Evolutionary conservation across 1,284 basidiomycete species (phyloP), one percentile per base, ranked within the genome.

Genomic region (Cystobasidium pallidum): DNA sequence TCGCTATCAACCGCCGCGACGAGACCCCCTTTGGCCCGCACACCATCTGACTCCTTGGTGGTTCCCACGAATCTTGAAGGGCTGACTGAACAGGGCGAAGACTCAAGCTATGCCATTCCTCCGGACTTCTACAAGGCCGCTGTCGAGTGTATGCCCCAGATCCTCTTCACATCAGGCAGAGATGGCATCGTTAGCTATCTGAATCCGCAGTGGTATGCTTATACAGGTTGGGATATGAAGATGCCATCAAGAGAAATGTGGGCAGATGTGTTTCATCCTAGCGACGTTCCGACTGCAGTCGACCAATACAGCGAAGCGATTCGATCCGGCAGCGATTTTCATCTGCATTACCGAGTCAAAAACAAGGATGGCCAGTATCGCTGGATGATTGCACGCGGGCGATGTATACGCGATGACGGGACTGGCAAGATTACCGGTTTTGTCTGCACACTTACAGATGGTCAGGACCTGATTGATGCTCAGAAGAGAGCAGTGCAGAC

Each of bases 201-300:
- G 4, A 71, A 71, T 55, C 59, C 68, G 7, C 68, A 71, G 36
- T 71, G 68, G 68, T 71, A 71, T 26, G 24, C 26, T 39, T 71
- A 63, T 59, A 71, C 68, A 4, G 68, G 68, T 2, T 71, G 68
- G 68, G 30, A 57, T 63, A 63, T 57, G 47, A 45, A 64, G 24
- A 45, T 21, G 2, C 54, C 47, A 19, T 63, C 59, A 19, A 28
- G 57, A 19, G 68, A 71, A 43, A 45, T 64, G 52, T 71, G 68
- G 68, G 68, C 68, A 21, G 61, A 71, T 57, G 68, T 71, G 11
- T 71, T 71, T 26, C 55, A 63, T 32, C 68, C 68, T 34, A 41
- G n/a, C 36, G 68, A 71, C 28, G 68, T 71, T 24, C 3, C 43
- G 7, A 32, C 41, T 30, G 58, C 68, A 28, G 68, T 71, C 13